Evolutionary conservation across 306 rosid genomes (phyloP), one percentile per base, ranked within the genome.

Genomic region (Hippophae gyantsensis): DNA sequence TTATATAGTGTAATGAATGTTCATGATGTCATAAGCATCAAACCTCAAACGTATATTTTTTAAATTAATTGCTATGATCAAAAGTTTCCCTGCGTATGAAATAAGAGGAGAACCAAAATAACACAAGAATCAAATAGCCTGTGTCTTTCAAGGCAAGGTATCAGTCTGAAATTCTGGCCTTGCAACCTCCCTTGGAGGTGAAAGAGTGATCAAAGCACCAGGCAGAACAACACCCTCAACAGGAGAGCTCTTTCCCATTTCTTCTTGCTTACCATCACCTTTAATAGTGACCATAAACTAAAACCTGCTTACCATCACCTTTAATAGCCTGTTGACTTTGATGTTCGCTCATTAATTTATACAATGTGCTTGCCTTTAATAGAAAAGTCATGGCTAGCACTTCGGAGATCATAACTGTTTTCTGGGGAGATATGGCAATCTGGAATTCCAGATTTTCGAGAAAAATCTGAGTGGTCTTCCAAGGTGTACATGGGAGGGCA

Each of bases 151-250:
- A 42, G 95, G 86, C 60, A 84, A 67, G 49, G 83, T 77, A 74
- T 70, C 86, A 66, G 88, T 86, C 57, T 82, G 92, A 71, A 80
- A 75, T 73, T 88, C 95, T 0, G 96, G 95, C 81, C 90, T 83
- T 56, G 94, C 99, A 73, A 88, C 94, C 75, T 88, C 95, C 70
- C 87, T 78, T 2, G 85, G 95, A 60, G 89, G 84, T 44, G 96
- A 95, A 59, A 92, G 88, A 49, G 90, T 88, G 60, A 88, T 82
- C 76, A 92, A 71, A 64, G 95, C 96, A 54, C 86, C 88, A 72
- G 85, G 84, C 72, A 83, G 99, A 73, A 92, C 84, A 68, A 88
- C 94, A 63, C 95, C 99, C 68, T 92, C 99, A 23, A 88, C 99
- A 42, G 99, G 96, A 3, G 95, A 92, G 77, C 81, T 74, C 78